phyloP scores from a whole-genome alignment of 1,284 basidiomycete genomes.

The Takashimella tepidaria region DNA sequence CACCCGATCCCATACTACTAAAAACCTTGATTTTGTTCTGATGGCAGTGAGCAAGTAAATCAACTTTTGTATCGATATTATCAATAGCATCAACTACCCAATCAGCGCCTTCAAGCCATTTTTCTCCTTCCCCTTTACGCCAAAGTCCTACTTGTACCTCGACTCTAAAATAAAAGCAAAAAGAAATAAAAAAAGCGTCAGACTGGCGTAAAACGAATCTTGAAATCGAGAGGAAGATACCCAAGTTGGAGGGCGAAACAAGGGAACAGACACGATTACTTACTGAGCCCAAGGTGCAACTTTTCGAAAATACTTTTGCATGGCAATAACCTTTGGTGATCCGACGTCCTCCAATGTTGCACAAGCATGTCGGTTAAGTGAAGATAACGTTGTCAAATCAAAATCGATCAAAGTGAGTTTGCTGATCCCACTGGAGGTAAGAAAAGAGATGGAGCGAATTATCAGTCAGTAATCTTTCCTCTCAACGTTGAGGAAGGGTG shows the following conservation, averaged over 20 bases:
- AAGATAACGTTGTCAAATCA: constrained; percentile 88
- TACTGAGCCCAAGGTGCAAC: constrained; percentile 58
- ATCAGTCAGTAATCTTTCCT: background rate
- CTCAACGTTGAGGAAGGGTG: no score
- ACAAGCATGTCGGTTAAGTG: constrained; percentile 88
- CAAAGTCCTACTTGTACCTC: constrained; percentile 79
- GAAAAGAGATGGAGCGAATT: background rate
- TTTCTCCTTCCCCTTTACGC: constrained; percentile 64
- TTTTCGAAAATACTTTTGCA: constrained; percentile 62
- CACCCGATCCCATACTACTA: constrained; percentile 96
- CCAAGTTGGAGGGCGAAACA: no score
- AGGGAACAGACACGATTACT: no score
- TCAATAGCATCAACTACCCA: constrained; percentile 97
- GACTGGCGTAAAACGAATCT: no score
- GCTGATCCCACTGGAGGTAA: constrained; percentile 47
- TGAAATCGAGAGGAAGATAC: background rate
- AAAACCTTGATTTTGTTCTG: constrained; percentile 77
- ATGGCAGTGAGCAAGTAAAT: constrained; percentile 77
- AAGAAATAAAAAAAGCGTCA: no score
- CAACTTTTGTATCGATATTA: constrained; percentile 92
- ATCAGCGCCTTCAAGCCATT: constrained; percentile 69
- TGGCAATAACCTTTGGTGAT: constrained; percentile 84
- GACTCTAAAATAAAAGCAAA: no score
- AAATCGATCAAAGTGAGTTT: constrained; percentile 56
- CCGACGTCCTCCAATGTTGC: constrained; percentile 90